Evolutionary conservation across 169 alveolate genomes (phyloP).

Genomic region (Cryptosporidium bovis): DNA sequence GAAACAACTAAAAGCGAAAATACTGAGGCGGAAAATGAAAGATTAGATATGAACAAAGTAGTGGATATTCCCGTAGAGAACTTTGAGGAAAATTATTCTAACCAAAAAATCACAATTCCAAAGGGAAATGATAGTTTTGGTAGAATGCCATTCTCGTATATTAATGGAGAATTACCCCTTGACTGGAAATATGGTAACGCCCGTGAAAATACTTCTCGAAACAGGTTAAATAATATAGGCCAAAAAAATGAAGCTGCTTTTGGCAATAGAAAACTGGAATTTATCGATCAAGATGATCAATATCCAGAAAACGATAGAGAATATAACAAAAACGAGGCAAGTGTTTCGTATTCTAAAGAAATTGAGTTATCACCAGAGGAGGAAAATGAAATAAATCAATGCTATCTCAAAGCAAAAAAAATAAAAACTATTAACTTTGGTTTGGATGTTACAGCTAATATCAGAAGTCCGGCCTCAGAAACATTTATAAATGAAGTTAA

Average conservation of each 20-base stretch:
- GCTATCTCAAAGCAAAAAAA: conserved; percentile 39
- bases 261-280: no score
- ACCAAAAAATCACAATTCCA: no score
- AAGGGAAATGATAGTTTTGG: conserved; percentile 10
- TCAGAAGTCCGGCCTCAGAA: conserved; percentile 21
- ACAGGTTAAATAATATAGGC: no score
- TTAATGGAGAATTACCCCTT: conserved; percentile 7
- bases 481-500: conserved; percentile 18
- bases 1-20: no score
- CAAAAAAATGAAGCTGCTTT: no score
- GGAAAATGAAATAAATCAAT: conserved; percentile 32
- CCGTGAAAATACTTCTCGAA: no score
- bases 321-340: background rate
- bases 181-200: no score
- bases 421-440: conserved; percentile 57
- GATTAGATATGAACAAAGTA: no score
- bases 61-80: no score
- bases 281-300: background rate
- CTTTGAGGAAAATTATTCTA: background rate
- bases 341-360: conserved; percentile 25
- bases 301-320: background rate
- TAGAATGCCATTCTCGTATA: conserved; percentile 37
- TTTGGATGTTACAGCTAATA: conserved; percentile 9
- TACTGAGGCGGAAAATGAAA: no score
- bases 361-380: conserved; percentile 50